Evolutionary conservation across 1,139 yeast species (phyloP).

Genomic region (Pichia sp.): DNA sequence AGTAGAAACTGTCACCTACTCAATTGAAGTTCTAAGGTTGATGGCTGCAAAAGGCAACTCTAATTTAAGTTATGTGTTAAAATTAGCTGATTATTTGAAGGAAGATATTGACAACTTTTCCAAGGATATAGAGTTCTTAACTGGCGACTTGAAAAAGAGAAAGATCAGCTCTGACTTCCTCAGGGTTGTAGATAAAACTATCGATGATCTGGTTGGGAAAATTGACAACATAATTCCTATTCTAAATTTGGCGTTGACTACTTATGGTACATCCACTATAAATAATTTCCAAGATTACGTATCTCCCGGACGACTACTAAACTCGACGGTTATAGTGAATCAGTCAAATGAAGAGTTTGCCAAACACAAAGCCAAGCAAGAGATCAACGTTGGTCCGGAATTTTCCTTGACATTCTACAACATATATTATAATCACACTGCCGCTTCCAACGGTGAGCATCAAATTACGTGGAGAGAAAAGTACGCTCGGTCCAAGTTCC

Average conservation of each 20-base stretch:
- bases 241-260: slow-evolving; percentile 60
- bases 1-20: slow-evolving; percentile 59
- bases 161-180: slow-evolving; percentile 35
- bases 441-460: slow-evolving; percentile 29
- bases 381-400: slow-evolving; percentile 51
- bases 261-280: slow-evolving; percentile 63
- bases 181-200: slow-evolving; percentile 45
- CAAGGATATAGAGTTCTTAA: slow-evolving; percentile 38
- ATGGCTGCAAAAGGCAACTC: slow-evolving; percentile 73
- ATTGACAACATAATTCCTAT: slow-evolving; percentile 72
- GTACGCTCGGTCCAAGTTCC: slow-evolving; percentile 52
- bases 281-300: slow-evolving; percentile 45
- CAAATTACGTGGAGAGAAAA: slow-evolving; percentile 73
- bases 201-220: slow-evolving; percentile 44
- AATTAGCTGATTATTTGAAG: slow-evolving; percentile 53
- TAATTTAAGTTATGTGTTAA: slow-evolving; percentile 52
- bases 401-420: slow-evolving; percentile 60
- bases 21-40: slow-evolving; percentile 65
- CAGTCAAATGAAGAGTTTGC: slow-evolving; percentile 37
- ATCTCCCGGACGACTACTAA: slow-evolving; percentile 64
- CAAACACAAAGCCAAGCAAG: not conserved
- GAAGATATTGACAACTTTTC: slow-evolving; percentile 60
- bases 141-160: slow-evolving; percentile 15
- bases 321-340: slow-evolving; percentile 52
- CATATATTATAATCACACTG: slow-evolving; percentile 55